Evolutionary conservation across 805 yeast species (phyloP), one percentile per base, ranked within the genome.

Genomic region (Wickerhamiella nectarea): DNA sequence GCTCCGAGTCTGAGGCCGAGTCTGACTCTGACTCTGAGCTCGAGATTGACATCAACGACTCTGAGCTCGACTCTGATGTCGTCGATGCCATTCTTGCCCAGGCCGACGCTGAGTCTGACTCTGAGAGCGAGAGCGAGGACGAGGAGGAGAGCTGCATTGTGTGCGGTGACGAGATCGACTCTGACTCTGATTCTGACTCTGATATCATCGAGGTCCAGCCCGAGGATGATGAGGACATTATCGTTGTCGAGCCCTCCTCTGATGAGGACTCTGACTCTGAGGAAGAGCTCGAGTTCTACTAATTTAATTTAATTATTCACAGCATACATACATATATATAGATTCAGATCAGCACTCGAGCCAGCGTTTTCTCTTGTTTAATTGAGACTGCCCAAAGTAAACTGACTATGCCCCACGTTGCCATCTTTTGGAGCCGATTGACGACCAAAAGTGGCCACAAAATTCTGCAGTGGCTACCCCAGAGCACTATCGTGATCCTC

Each of bases 201-300:
- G 57, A 50, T 15, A 15, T 21, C 31, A 46, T 48, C 25, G 53
- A 48, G 48, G 47, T 50, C 31, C 45, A 43, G 38, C 44, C 53
- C n/a, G 44, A 38, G 15, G 53, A 50, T 41, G 47, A 48, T 17
- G 53, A 50, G 40, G 46, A 50, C 40, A 44, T 48, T 31, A 22
- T 47, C 11, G 43, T 50, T 19, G 36, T 43, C 17, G 44, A 35
- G 42, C 26, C 39, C 31, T 25, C 34, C 17, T 38, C 18, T 20
- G 37, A 33, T n/a, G 43, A 40, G 43, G 34, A 21, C 29, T 22
- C 33, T 25, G 33, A 22, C 15, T 11, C 12, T n/a, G 31, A 28
- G 31, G 31, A 28, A 7, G 31, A 28, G 31, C 31, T 28, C 15
- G 31, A 28, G 31, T 28, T 28, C 31, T 28, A 28, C 31, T 28